Evolutionary conservation across 352 stramenopile genomes (phyloP).

Genomic region (Aphanomyces astaci): DNA sequence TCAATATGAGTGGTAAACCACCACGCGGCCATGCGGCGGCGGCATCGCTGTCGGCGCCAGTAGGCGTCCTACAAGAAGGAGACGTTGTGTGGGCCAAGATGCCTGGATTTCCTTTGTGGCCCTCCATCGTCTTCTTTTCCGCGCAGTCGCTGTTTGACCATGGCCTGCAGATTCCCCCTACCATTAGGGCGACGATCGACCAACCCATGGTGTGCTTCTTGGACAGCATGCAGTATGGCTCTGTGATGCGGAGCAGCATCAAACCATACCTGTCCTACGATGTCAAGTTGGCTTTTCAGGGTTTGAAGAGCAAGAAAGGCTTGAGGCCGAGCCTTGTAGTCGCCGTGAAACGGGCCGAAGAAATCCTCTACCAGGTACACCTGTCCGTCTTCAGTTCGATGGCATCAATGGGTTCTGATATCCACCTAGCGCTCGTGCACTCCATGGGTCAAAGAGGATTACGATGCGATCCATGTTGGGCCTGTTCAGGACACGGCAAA

Average conservation of each 20-base stretch:
- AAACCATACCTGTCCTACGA: background rate
- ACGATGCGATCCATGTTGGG: background rate
- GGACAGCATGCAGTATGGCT: constrained; percentile 3
- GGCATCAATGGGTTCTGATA: too few species aligned
- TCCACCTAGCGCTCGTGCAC: background rate
- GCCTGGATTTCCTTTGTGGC: constrained; percentile 65
- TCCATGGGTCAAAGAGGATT: background rate
- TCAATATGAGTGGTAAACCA: constrained; percentile 4
- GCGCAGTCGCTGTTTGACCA: background rate
- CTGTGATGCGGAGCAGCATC: background rate
- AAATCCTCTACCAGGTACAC: background rate
- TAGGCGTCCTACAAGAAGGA: constrained; percentile 37
- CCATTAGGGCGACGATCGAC: background rate
- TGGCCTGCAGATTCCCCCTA: background rate
- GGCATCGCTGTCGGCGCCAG: background rate
- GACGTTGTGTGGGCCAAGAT: constrained; percentile 78
- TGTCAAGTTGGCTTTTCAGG: background rate
- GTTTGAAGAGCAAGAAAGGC: background rate
- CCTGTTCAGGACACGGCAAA: background rate
- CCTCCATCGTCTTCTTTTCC: constrained; percentile 51
- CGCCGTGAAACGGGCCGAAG: background rate
- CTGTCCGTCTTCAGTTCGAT: background rate
- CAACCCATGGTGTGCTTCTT: constrained; percentile 18
- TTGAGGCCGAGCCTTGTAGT: background rate
- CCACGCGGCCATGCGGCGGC: background rate